phyloP scores from a whole-genome alignment of 176 grass and related monocot genomes.

The Rhynchospora breviuscula region DNA sequence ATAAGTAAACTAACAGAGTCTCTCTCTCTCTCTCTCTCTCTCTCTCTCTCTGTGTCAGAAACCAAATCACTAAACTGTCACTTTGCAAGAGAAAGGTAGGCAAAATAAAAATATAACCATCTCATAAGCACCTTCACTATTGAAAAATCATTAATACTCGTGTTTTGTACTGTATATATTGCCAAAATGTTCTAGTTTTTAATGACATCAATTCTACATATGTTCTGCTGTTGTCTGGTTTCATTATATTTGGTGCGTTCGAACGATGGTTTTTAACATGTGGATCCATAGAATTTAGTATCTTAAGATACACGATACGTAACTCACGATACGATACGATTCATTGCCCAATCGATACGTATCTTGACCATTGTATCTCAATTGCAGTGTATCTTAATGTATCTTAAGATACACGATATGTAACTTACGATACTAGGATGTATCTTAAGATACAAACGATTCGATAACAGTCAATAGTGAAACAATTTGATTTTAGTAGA shows the following conservation, averaged over 20 bases:
- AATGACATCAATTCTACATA: not conserved
- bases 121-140: not conserved
- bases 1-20: not conserved
- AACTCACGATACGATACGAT: too few species aligned
- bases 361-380: too few species aligned
- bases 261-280: not conserved
- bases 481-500: too few species aligned
- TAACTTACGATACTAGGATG: too few species aligned
- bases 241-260: not conserved
- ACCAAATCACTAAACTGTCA: not conserved
- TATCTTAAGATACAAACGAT: too few species aligned
- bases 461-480: too few species aligned
- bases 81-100: not conserved
- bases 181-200: not conserved
- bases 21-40: not conserved
- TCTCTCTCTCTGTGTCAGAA: not conserved
- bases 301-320: too few species aligned
- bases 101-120: not conserved
- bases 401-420: too few species aligned
- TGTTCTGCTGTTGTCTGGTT: not conserved
- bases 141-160: not conserved
- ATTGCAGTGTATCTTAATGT: too few species aligned
- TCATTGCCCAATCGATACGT: too few species aligned
- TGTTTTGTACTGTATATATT: not conserved
- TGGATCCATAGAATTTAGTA: too few species aligned